Evolutionary conservation across 192 early-diverging fungal genomes (phyloP), one percentile per base, ranked within the genome.

Genomic region (Haplosporangium gracile): DNA sequence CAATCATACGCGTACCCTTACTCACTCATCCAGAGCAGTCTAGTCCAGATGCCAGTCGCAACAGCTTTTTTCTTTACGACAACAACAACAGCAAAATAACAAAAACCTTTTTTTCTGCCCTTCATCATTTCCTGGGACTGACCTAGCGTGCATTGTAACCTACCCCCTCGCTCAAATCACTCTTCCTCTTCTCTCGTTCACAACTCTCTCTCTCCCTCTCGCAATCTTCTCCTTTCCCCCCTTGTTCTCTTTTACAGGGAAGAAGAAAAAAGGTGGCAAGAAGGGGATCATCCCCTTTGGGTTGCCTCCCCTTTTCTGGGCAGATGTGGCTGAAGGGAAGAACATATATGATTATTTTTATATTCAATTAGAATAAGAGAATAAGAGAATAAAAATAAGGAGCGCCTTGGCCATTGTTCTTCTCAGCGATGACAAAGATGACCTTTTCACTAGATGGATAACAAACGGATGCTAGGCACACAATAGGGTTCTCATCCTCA

Each of bases 91-190:
- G 11, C 57, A 63, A 63, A 32, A 63, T 29, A n/a, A 63, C 26
- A 73, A 20, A 34, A 39, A 40, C 9, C 10, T 11, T 29, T 65
- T 51, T 51, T 51, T 51, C 20, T 20, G 5, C 15, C 49, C 4
- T 4, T 26, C 26, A 32, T 73, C 32, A 26, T 73, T 26, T 65
- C 60, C 60, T 65, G 60, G 60, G 60, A 65, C 29, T 65, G 60
- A 65, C 60, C 60, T 65, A 65, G 60, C 60, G 60, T 65, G 60
- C 60, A 65, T 65, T 65, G 60, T 65, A 65, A 34, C 60, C 36
- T 2, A 36, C 36, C 36, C 60, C 60, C 45, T 47, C 13, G 72
- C 0, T 9, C 26, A 73, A 55, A 75, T n/a, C 11, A 7, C 60
- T 65, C 26, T 3, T 65, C 18, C 49, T 53, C 15, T 29, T 42